Evolutionary conservation across 2,329 filamentous ascomycete species (phyloP).

Genomic region (Alternaria hordeiaustralica): DNA sequence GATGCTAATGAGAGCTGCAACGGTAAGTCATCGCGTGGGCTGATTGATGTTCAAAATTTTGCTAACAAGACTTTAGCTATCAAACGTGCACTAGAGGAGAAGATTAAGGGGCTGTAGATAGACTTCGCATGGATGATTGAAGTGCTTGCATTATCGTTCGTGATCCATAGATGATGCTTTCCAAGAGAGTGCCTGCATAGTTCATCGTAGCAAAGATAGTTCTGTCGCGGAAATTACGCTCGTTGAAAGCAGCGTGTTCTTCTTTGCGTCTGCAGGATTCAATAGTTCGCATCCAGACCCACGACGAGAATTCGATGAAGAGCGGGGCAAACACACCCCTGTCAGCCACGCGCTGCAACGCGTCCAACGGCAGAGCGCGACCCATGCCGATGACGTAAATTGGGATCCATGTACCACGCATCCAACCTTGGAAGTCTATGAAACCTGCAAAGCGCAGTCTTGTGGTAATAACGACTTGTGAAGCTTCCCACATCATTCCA

Average conservation of each 20-base stretch:
- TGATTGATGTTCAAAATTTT: neutral
- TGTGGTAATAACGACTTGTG: neutral
- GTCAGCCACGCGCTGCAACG: constrained; percentile 8
- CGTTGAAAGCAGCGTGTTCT: neutral
- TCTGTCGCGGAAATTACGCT: neutral
- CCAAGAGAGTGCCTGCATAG: neutral
- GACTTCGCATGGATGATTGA: neutral
- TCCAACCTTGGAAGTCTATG: constrained; percentile 5
- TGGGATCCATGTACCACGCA: neutral
- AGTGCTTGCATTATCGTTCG: neutral
- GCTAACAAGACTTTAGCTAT: constrained; percentile 39
- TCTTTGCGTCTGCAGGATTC: neutral
- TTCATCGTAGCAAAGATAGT: neutral
- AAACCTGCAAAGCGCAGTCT: constrained; percentile 4
- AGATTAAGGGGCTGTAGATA: constrained; percentile 37
- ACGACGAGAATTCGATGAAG: neutral
- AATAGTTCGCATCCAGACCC: neutral
- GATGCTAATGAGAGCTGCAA: constrained; percentile 86
- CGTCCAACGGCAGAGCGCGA: neutral
- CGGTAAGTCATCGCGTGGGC: constrained; percentile 48
- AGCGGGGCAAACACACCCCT: constrained; percentile 10
- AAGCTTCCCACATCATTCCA: neutral
- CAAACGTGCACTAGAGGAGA: constrained; percentile 47
- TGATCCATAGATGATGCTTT: neutral
- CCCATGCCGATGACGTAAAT: constrained; percentile 28